A percentile compares a stretch with the other conserved stretches of the same genome.
phyloP scores from a whole-genome alignment of 495 filamentous ascomycete genomes.

The Annulohypoxylon stygium region DNA sequence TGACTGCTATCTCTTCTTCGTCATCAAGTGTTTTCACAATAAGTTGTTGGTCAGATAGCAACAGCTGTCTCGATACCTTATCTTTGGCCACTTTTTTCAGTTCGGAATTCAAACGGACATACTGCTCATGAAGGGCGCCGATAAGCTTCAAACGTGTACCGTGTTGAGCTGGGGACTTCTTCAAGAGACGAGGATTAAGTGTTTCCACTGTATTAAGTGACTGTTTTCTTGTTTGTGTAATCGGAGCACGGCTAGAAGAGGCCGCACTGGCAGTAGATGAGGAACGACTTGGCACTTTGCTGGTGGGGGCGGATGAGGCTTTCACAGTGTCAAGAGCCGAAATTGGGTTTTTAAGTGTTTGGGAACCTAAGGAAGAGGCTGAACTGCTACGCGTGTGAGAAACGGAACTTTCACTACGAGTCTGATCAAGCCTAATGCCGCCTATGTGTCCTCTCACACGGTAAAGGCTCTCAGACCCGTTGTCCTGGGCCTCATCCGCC shows the following conservation, averaged over 20 bases:
- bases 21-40: constrained; percentile 84
- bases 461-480: background rate
- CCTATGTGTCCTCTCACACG: background rate
- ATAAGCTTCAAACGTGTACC: constrained; percentile 74
- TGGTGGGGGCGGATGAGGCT: background rate
- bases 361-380: constrained; percentile 12
- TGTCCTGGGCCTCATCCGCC: background rate
- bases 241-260: constrained; percentile 13
- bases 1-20: constrained; percentile 80
- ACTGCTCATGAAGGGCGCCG: constrained; percentile 78
- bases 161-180: constrained; percentile 77
- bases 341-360: background rate
- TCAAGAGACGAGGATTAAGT: constrained; percentile 85
- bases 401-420: background rate
- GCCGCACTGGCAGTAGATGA: constrained; percentile 11
- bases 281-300: background rate
- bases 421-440: background rate
- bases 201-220: constrained; percentile 60
- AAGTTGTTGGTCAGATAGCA: constrained; percentile 76
- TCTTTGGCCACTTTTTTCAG: constrained; percentile 63
- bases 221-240: background rate
- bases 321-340: background rate
- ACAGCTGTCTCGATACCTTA: constrained; percentile 57
- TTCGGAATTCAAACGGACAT: constrained; percentile 78
- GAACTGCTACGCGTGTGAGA: background rate